Evolutionary conservation across 495 filamentous ascomycete species (phyloP).

Genomic region (Hyaloscypha bicolor): DNA sequence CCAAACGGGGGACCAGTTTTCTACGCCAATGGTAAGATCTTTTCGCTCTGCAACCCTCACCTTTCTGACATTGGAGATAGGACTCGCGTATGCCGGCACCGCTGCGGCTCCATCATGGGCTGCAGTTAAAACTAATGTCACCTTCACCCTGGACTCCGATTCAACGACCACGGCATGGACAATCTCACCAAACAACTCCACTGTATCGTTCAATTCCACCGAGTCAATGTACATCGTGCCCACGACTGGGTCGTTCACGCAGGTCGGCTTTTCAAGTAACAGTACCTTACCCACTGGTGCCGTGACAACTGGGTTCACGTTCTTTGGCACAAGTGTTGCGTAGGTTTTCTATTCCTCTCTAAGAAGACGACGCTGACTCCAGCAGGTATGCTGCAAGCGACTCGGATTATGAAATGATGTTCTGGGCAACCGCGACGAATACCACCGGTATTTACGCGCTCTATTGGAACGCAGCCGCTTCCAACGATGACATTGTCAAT

Average conservation of each 20-base stretch:
- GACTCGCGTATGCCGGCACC: slow-evolving; percentile 22
- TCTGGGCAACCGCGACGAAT: slow-evolving; percentile 18
- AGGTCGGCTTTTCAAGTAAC: slow-evolving; percentile 25
- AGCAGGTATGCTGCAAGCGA: slow-evolving; percentile 6
- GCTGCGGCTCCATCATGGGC: background rate
- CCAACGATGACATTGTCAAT: background rate
- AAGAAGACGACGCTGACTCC: background rate
- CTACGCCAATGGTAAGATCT: slow-evolving; percentile 23
- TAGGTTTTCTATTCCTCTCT: slow-evolving; percentile 1
- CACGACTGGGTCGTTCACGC: slow-evolving; percentile 3
- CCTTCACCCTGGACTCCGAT: slow-evolving; percentile 9
- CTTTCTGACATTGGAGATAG: slow-evolving; percentile 2
- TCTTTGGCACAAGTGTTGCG: slow-evolving; percentile 26
- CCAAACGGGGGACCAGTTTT: slow-evolving; percentile 23
- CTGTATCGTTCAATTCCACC: slow-evolving; percentile 22
- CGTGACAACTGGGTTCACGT: slow-evolving; percentile 23
- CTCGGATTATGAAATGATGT: slow-evolving; percentile 12
- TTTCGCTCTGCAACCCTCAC: background rate
- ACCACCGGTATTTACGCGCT: slow-evolving; percentile 15
- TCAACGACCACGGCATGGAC: slow-evolving; percentile 19
- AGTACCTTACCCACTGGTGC: slow-evolving; percentile 10
- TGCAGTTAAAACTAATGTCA: slow-evolving; percentile 15
- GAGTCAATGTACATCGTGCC: slow-evolving; percentile 22
- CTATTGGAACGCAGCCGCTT: slow-evolving; percentile 10
- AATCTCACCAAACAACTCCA: slow-evolving; percentile 10